phyloP scores from a whole-genome alignment of 345 rosid genomes.

The Clarkia xantiana region DNA sequence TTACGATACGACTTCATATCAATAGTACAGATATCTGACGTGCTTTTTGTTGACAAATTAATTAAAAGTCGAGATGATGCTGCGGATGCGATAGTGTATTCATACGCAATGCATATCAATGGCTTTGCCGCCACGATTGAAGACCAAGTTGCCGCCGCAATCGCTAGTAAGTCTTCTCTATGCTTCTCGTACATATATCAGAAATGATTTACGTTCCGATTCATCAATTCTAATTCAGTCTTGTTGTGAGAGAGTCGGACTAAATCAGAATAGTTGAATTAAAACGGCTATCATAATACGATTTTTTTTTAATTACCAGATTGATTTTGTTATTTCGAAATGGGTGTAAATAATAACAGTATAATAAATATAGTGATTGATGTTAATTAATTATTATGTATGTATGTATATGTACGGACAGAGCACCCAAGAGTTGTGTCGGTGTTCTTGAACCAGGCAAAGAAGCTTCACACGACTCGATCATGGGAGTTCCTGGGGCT shows the following conservation, averaged over 20 bases:
- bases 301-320: no score
- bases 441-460: conserved; percentile 51
- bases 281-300: no score
- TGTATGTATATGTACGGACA: conserved; percentile 3
- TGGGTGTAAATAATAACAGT: no score
- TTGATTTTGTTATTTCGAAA: no score
- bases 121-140: conserved; percentile 71
- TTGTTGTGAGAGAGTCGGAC: no score
- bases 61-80: conserved; percentile 25
- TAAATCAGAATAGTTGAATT: no score
- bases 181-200: conserved; percentile 9
- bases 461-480: conserved; percentile 67
- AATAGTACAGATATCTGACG: no score
- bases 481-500: conserved; percentile 85
- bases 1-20: no score
- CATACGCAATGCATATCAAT: conserved; percentile 64
- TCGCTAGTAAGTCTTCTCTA: conserved; percentile 29
- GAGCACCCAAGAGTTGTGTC: conserved; percentile 75
- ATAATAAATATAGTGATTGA: no score
- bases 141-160: conserved; percentile 33
- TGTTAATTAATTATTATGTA: background rate
- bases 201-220: no score
- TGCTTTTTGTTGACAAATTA: no score
- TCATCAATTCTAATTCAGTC: no score
- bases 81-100: conserved; percentile 43